These are phyloP conservation scores for Xylona heveae DNA, from an alignment of 495 filamentous ascomycete species.

Conservation along the genomic window DNA sequence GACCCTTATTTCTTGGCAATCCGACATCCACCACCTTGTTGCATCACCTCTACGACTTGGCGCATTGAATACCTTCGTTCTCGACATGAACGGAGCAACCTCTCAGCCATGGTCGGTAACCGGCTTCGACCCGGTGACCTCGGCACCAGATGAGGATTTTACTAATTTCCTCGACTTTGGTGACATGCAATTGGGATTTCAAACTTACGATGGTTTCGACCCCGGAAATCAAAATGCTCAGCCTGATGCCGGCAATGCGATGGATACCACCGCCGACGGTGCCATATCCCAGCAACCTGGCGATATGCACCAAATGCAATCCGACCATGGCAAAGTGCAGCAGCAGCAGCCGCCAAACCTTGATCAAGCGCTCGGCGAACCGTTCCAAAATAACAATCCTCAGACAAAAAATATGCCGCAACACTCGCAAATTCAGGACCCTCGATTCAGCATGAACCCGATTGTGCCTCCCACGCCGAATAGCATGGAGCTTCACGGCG, in stretches of 20 bases:
- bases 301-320: slow-evolving; percentile 1
- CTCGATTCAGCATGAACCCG: slow-evolving; percentile 28
- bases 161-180: slow-evolving; percentile 10
- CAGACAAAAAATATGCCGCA: too few relatives aligned
- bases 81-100: too few relatives aligned
- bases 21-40: too few relatives aligned
- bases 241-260: slow-evolving; percentile 5
- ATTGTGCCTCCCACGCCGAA: slow-evolving; percentile 85
- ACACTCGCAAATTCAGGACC: slow-evolving; percentile 24
- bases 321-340: slow-evolving; percentile 13
- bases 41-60: too few relatives aligned
- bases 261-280: slow-evolving; percentile 6
- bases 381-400: slow-evolving; percentile 6
- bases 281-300: slow-evolving; percentile 1
- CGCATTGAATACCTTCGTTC: too few relatives aligned
- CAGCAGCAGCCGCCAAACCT: too few relatives aligned
- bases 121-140: slow-evolving; percentile 11
- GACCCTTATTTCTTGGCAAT: too few relatives aligned
- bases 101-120: too few relatives aligned
- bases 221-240: slow-evolving; percentile 6
- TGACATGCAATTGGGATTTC: slow-evolving; percentile 13
- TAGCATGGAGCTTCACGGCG: slow-evolving; percentile 70
- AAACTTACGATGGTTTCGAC: slow-evolving; percentile 7
- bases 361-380: not conserved
- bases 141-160: slow-evolving; percentile 10